Percentiles rank a stretch among this genome's conserved stretches.
Evolutionary conservation across 371 early-diverging fungal genomes (phyloP).

Genomic region (Parasitella parasitica): DNA sequence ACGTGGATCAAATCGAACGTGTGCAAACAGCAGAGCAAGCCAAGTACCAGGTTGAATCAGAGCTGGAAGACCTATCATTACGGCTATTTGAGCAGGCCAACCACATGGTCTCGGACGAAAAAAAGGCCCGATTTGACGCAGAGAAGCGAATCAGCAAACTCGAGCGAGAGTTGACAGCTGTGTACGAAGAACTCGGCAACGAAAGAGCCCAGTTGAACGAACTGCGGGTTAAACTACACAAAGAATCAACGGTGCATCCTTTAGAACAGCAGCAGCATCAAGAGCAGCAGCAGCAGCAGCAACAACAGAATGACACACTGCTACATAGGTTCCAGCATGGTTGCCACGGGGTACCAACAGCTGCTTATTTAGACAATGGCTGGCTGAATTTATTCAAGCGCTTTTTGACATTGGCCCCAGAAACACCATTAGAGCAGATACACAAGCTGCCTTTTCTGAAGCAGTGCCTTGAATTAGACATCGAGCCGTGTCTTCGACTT

Average conservation of each 20-base stretch:
- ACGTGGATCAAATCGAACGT: conserved; percentile 11
- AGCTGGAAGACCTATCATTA: conserved; percentile 28
- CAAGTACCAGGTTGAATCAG: conserved; percentile 16
- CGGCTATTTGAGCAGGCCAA: conserved; percentile 34
- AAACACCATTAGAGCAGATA: conserved; percentile 10
- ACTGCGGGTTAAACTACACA: conserved; percentile 5
- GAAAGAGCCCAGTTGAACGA: conserved; percentile 22
- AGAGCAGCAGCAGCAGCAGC: not conserved
- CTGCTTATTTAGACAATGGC: not conserved
- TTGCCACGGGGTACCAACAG: not conserved
- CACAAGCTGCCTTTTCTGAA: conserved; percentile 22
- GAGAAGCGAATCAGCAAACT: conserved; percentile 6
- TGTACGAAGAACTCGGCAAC: conserved; percentile 7
- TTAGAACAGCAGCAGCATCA: not conserved
- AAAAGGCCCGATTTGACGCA: conserved; percentile 2
- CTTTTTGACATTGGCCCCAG: conserved; percentile 6
- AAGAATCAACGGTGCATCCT: not conserved
- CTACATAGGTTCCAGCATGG: too few relatives aligned
- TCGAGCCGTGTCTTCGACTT: conserved; percentile 27
- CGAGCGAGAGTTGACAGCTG: not conserved
- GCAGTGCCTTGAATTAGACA: conserved; percentile 14
- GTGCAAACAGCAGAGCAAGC: conserved; percentile 7
- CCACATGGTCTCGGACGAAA: conserved; percentile 30
- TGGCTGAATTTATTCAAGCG: conserved; percentile 15
- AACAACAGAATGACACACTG: not conserved